Conservation (phyloP, 495 filamentous ascomycete species). For the Articulospora tetracladia region DNA sequence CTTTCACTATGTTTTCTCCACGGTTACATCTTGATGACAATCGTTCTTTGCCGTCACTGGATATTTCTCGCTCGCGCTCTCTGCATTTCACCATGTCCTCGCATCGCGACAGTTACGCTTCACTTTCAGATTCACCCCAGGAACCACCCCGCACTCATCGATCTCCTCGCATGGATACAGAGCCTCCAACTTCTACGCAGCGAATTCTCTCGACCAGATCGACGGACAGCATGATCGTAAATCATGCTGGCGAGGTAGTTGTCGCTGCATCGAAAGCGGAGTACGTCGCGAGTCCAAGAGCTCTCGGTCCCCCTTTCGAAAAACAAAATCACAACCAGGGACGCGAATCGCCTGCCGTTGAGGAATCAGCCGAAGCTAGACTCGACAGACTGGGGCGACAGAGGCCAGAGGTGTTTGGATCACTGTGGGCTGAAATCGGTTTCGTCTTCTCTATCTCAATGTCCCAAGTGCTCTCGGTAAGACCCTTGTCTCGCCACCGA, state of each 20-base stretch:
- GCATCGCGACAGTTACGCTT: not conserved
- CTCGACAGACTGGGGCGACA: slow-evolving; percentile 69
- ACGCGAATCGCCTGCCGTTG: not conserved
- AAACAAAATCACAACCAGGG: slow-evolving; percentile 6
- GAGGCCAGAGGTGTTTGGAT: slow-evolving; percentile 62
- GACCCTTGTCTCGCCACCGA: slow-evolving; percentile 16
- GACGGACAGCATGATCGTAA: not conserved
- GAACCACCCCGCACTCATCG: not conserved
- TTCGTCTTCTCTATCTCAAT: slow-evolving; percentile 72
- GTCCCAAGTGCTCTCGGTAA: slow-evolving; percentile 68
- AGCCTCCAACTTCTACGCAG: not conserved
- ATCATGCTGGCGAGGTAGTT: not conserved
- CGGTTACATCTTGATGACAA: too few species aligned
- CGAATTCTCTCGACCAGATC: not conserved
- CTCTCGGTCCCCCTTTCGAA: slow-evolving; percentile 8
- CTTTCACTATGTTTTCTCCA: not conserved
- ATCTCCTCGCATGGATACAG: not conserved
- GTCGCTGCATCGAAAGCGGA: slow-evolving; percentile 1
- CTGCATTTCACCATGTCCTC: not conserved
- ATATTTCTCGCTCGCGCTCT: not conserved
- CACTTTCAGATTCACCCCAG: not conserved
- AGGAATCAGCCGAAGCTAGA: slow-evolving; percentile 29
- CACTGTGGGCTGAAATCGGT: slow-evolving; percentile 55
- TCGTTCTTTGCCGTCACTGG: not conserved
- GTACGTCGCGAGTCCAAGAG: not conserved